A percentile compares a stretch with the other conserved stretches of the same genome.
phyloP scores from a whole-genome alignment of 2,329 filamentous ascomycete genomes.

The Drechslerella stenobrocha region DNA sequence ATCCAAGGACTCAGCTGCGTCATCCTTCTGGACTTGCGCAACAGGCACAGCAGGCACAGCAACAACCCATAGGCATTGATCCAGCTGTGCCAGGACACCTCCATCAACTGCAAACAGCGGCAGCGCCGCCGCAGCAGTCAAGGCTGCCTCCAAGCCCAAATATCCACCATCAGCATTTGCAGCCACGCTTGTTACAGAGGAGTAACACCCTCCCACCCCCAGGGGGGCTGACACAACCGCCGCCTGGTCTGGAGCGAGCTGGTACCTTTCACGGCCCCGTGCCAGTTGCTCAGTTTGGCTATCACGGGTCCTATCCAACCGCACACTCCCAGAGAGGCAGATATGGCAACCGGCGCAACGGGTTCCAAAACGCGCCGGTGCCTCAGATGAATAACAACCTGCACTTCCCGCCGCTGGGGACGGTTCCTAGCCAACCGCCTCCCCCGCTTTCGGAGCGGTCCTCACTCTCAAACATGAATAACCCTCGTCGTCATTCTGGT shows the following conservation, averaged over 20 bases:
- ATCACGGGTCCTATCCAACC: conserved; percentile 10
- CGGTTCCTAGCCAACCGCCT: conserved; percentile 19
- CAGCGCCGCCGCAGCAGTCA: conserved; percentile 18
- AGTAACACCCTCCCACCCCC: conserved; percentile 29
- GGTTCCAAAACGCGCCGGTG: conserved; percentile 15
- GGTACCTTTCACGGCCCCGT: conserved; percentile 17
- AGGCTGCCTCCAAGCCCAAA: conserved; percentile 26
- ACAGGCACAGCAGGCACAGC: background rate
- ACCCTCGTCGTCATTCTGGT: conserved; percentile 33
- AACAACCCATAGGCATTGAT: background rate
- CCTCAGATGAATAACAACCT: conserved; percentile 45
- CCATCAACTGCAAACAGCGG: conserved; percentile 10
- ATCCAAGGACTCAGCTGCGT: background rate
- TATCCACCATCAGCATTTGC: conserved; percentile 36
- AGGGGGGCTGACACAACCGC: conserved; percentile 8
- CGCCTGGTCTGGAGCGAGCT: conserved; percentile 27
- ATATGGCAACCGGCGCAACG: conserved; percentile 17
- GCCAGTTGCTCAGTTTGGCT: conserved; percentile 4
- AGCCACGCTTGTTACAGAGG: conserved; percentile 21
- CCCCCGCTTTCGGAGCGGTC: conserved; percentile 26
- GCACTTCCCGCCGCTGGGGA: conserved; percentile 43
- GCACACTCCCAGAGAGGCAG: conserved; percentile 29
- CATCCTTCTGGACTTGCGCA: conserved; percentile 5
- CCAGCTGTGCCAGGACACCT: conserved; percentile 9
- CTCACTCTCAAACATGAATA: conserved; percentile 14